These are phyloP conservation scores for Rhododendron simsii DNA, from an alignment of 148 eudicot species.

Conservation along the genomic window DNA sequence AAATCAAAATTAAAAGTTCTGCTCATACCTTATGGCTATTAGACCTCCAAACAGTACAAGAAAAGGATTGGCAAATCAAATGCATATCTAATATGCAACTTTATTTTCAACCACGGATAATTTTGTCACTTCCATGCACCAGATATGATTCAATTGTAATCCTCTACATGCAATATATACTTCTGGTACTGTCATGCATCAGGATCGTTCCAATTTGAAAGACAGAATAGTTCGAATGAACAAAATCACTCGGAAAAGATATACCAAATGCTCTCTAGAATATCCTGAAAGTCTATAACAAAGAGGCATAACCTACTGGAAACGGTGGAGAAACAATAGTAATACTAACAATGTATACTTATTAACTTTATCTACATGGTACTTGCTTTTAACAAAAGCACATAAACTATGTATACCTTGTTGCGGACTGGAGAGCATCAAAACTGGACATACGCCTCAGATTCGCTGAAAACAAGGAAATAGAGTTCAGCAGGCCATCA, in stretches of 20 bases:
- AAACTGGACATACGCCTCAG: slow-evolving; percentile 66
- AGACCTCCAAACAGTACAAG: too few species aligned
- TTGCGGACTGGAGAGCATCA: slow-evolving; percentile 63
- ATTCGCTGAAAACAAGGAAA: slow-evolving; percentile 44
- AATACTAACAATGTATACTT: not conserved
- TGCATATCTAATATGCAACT: too few species aligned
- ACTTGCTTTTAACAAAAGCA: slow-evolving; percentile 1
- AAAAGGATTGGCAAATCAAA: too few species aligned
- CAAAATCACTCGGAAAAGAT: not conserved
- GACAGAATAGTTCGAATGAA: too few species aligned
- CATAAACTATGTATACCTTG: slow-evolving; percentile 30
- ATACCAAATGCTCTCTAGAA: not conserved
- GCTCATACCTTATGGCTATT: too few species aligned
- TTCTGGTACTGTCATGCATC: too few species aligned
- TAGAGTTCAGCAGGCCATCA: not conserved
- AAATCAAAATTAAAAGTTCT: too few species aligned
- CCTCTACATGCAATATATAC: too few species aligned
- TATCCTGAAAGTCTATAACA: not conserved
- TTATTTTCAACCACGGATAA: too few species aligned
- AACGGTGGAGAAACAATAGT: not conserved
- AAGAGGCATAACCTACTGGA: not conserved
- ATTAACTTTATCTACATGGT: not conserved
- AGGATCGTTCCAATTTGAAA: too few species aligned
- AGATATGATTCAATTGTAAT: too few species aligned
- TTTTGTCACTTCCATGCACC: too few species aligned